Evolutionary conservation across 805 yeast species (phyloP).

Genomic region (Saccharomycopsis amapae): DNA sequence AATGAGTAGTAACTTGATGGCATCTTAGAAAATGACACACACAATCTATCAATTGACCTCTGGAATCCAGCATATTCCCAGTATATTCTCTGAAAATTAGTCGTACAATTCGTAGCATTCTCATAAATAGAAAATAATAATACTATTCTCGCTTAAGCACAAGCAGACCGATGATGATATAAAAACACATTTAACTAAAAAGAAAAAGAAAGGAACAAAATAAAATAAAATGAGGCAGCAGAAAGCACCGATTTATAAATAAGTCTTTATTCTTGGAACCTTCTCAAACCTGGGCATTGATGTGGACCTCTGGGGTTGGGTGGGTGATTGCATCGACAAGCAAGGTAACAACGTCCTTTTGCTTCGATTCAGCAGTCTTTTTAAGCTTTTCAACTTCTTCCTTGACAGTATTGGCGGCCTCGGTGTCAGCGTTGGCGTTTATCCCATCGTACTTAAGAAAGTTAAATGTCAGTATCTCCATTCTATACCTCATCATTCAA

Average conservation of each 20-base stretch:
- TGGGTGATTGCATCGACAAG: conserved; percentile 71
- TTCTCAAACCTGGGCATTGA: conserved; percentile 45
- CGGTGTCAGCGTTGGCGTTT: conserved; percentile 69
- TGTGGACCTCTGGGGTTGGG: conserved; percentile 78
- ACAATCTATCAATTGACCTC: too few relatives aligned
- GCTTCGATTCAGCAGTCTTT: conserved; percentile 55
- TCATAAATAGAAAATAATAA: too few relatives aligned
- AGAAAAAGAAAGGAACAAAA: too few relatives aligned
- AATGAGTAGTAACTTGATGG: too few relatives aligned
- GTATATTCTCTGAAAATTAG: too few relatives aligned
- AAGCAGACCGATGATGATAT: too few relatives aligned
- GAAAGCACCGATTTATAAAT: neutral
- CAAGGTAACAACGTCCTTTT: conserved; percentile 60
- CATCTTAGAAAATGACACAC: too few relatives aligned
- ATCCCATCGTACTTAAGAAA: conserved; percentile 58
- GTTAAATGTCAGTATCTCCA: conserved; percentile 12
- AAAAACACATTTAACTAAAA: too few relatives aligned
- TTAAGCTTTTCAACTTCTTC: conserved; percentile 63
- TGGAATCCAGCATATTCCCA: too few relatives aligned
- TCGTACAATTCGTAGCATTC: too few relatives aligned
- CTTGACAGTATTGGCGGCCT: conserved; percentile 70
- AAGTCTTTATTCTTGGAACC: neutral
- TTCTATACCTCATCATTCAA: neutral
- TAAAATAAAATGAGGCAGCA: too few relatives aligned
- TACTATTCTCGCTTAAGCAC: too few relatives aligned